A percentile compares a stretch with the other conserved stretches of the same genome.
Evolutionary conservation across 2,329 filamentous ascomycete species (phyloP).

Genomic region (Cordyceps pruinosa): DNA sequence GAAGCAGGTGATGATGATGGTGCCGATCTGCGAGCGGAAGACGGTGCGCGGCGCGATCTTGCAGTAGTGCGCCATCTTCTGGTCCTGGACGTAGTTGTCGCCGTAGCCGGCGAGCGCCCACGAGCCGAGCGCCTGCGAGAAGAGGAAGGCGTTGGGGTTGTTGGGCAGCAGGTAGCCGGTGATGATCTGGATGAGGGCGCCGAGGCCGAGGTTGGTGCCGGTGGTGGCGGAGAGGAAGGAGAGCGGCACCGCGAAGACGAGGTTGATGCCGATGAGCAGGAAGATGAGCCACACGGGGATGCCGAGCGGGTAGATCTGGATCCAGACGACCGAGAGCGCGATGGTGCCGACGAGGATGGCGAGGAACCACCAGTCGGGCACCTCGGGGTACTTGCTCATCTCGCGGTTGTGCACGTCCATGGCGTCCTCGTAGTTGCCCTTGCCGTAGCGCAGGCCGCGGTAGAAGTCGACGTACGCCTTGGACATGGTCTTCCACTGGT

Average conservation of each 20-base stretch:
- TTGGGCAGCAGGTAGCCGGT: conserved; percentile 20
- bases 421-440: conserved; percentile 33
- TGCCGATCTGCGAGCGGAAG: conserved; percentile 40
- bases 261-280: conserved; percentile 24
- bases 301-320: conserved; percentile 20
- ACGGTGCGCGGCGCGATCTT: conserved; percentile 42
- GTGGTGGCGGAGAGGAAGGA: conserved; percentile 39
- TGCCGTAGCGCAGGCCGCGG: conserved; percentile 31
- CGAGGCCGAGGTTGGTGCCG: conserved; percentile 35
- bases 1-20: conserved; percentile 39
- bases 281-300: conserved; percentile 21
- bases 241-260: conserved; percentile 36
- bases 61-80: conserved; percentile 45
- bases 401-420: conserved; percentile 34
- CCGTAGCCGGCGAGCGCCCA: conserved; percentile 27
- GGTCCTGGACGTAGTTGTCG: conserved; percentile 38
- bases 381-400: conserved; percentile 36
- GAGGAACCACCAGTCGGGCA: conserved; percentile 42
- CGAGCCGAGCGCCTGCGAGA: conserved; percentile 8
- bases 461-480: conserved; percentile 33
- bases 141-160: conserved; percentile 18
- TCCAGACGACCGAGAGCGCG: conserved; percentile 23
- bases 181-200: conserved; percentile 36
- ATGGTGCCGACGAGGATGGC: conserved; percentile 29
- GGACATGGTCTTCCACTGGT: conserved; percentile 32